Percentiles rank a stretch among this genome's conserved stretches.
These are phyloP conservation scores for Dryadomyces quercivorus DNA, from an alignment of 2,329 filamentous ascomycete genomes.

Conservation along the genomic window DNA sequence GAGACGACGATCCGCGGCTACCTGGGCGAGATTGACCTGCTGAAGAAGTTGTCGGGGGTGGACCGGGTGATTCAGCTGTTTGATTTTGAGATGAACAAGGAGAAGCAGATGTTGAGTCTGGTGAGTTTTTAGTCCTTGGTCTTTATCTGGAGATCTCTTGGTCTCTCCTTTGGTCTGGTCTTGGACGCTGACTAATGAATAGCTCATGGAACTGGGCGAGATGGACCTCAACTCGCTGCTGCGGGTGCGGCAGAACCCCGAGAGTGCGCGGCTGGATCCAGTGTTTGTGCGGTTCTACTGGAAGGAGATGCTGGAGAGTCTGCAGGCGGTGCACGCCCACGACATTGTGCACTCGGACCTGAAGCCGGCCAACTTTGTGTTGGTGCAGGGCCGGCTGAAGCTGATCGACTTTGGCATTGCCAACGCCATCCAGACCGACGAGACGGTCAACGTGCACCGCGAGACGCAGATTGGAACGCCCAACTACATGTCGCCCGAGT, in stretches of 20 bases:
- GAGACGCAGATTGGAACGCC: conserved; percentile 92
- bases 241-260: conserved; percentile 56
- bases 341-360: conserved; percentile 96
- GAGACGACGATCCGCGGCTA: conserved; percentile 73
- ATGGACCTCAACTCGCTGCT: conserved; percentile 83
- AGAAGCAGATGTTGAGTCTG: conserved; percentile 78
- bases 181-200: not conserved
- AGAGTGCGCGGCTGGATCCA: conserved; percentile 68
- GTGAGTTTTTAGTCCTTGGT: conserved; percentile 34
- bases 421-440: conserved; percentile 87
- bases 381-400: conserved; percentile 82
- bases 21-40: conserved; percentile 88
- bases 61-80: conserved; percentile 84
- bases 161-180: too few species aligned
- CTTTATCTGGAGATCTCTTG: not conserved
- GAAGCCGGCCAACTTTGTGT: conserved; percentile 93
- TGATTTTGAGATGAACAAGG: conserved; percentile 87
- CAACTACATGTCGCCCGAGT: conserved; percentile 98
- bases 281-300: conserved; percentile 95
- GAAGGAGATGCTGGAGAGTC: conserved; percentile 98
- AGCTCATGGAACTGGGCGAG: conserved; percentile 97
- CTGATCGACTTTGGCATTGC: conserved; percentile 98
- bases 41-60: conserved; percentile 69
- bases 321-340: conserved; percentile 74
- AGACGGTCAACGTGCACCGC: conserved; percentile 94